Base-by-base conservation (phyloP, 345 rosid species). In the Carallia brachiata region DNA sequence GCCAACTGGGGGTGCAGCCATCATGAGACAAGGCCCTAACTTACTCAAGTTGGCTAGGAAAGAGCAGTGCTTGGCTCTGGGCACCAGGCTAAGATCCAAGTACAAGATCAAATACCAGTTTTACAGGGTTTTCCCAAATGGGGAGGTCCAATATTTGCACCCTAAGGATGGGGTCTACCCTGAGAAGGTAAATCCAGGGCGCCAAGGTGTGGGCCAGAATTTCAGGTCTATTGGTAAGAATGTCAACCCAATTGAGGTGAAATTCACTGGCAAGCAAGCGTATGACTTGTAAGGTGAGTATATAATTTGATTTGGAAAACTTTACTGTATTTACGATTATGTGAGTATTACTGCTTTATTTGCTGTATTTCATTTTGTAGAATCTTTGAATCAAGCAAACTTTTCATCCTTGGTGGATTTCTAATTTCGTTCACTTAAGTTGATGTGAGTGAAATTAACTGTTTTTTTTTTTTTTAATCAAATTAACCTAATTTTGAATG, bases 81-180 rank as follows among this genome's bases (percentile, higher is more conserved):
- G 97, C 3, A 93, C 98, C 6, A 80, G 97, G 58, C 81, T 93
- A 30, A 88, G 98, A 74, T 94, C 98, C 2, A 94, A 94, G 85
- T 94, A 94, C 86, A 94, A 94, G 93, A 94, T 94, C 64, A 87
- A 73, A n/a, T 94, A 94, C 83, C 96, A 91, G 82, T 94, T 94
- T 61, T 94, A 91, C 85, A 79, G 97, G 78, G 97, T 94, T 15
- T 94, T 94, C 76, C 98, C 97, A 0, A 91, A 88, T 19, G 96
- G 96, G 0, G 98, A 94, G 71, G 98, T 94, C 36, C 97, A 94
- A 70, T 93, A 91, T 73, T 79, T 93, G 63, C 98, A 91, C 70
- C 98, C 98, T 7, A 93, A 93, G 70, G 98, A 91, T 70, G 97
- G 98, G 0, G 96, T 94, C 61, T 94, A 94, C 64, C 97, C 97